Base-by-base conservation (phyloP, 1,284 basidiomycete genomes). In the Ceratobasidium theobromae region DNA sequence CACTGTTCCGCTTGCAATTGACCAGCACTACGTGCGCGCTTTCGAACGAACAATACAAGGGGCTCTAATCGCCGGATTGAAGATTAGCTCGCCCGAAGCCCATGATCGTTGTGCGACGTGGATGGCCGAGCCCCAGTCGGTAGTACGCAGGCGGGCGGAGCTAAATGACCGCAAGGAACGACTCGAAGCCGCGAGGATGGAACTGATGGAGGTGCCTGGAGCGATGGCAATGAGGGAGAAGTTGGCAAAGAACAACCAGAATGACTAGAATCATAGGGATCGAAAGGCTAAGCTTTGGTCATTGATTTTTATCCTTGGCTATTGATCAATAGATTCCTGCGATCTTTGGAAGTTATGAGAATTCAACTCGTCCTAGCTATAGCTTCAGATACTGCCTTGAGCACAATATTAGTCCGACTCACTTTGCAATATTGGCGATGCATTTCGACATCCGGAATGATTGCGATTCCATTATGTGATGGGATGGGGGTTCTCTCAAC, bases 1-100 rank as follows among this genome's bases (percentile, higher is more conserved):
- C 72, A 75, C 76, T 53, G 70, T 82, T 1, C 82, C 82, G 0
- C 72, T 76, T n/a, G 68, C 78, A 23, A 81, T 84, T 67, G 81
- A 83, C 70, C 72, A 73, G 52, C 74, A 75, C 45, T 79, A 82
- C 65, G 69, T 84, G 28, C 77, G 76, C 53, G 75, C 74, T 1
- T 69, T 82, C 35, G 73, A 75, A 12, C 69, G 73, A 8, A 70
- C 69, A 1, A 70, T 83, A 23, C 78, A 79, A 68, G 45, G 69
- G 0, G 74, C 73, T 33, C 72, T 84, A 43, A 75, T 81, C 28
- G 70, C 73, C 41, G 75, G 78, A 53, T 75, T 83, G 6, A 76
- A 74, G 0, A 73, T 84, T 4, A 79, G 78, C 8, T 72, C 74
- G 11, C 54, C 70, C 16, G 74, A 76, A 53, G 76, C 77, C 4